Evolutionary conservation across 2,329 filamentous ascomycete genomes (phyloP).

Genomic region (Pestalotiopsis sp.): DNA sequence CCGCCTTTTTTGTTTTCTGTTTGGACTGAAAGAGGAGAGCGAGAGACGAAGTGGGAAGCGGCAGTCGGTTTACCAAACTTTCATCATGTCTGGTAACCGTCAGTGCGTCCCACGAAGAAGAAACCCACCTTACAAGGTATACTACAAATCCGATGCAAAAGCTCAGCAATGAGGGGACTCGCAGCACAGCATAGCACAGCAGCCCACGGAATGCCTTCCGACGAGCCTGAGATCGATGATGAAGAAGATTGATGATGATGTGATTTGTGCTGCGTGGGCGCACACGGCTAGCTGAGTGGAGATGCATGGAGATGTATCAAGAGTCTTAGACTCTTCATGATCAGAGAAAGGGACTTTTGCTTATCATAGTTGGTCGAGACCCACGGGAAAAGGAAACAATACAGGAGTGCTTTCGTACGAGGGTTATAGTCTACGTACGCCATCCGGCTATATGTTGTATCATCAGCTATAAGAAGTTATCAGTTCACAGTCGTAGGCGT

Average conservation of each 20-base stretch:
- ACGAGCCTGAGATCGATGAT: neutral
- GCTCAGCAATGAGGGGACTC: neutral
- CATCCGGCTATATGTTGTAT: conserved; percentile 1
- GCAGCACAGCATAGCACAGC: neutral
- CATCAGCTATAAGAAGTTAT: neutral
- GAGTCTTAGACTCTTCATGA: neutral
- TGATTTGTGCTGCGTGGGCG: neutral
- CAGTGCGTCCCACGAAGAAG: neutral
- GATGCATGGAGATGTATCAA: neutral
- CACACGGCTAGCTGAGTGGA: neutral
- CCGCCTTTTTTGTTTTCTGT: too few species aligned
- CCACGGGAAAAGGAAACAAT: neutral
- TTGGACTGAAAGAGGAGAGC: neutral
- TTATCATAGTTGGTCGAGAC: neutral
- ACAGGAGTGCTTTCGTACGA: neutral
- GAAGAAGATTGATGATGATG: neutral
- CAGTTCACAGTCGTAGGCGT: neutral
- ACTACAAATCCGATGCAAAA: too few species aligned
- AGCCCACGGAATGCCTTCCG: conserved; percentile 1
- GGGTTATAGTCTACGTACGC: neutral
- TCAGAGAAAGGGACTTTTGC: neutral
- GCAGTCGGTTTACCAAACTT: neutral
- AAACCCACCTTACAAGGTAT: neutral
- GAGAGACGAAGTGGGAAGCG: neutral
- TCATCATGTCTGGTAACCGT: neutral